These are phyloP conservation scores for Boehmeria nivea DNA, from an alignment of 306 rosid genomes.

Conservation along the genomic window DNA sequence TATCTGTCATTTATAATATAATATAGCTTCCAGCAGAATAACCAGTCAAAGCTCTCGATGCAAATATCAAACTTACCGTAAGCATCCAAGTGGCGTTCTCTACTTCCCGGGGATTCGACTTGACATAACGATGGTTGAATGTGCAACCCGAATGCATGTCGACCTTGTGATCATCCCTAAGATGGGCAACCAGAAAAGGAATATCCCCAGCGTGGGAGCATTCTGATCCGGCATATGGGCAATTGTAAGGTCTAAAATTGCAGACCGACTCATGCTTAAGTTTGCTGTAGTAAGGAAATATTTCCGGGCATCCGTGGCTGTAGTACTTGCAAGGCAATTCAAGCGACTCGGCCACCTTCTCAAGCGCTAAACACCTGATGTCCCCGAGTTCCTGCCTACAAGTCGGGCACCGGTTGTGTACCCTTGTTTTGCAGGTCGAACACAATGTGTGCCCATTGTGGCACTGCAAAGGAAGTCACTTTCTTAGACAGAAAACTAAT, in stretches of 20 bases:
- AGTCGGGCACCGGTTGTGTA: conserved; percentile 96
- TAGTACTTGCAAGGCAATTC: conserved; percentile 93
- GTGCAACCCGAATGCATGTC: conserved; percentile 99
- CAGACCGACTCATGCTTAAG: conserved; percentile 91
- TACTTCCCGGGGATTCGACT: conserved; percentile 97
- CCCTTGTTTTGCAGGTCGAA: conserved; percentile 96
- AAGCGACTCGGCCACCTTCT: conserved; percentile 98
- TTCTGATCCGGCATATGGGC: conserved; percentile 99
- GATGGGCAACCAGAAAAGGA: conserved; percentile 85
- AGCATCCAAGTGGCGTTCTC: conserved; percentile 99
- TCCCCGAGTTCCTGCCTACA: conserved; percentile 99
- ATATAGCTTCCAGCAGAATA: neutral
- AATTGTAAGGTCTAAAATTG: conserved; percentile 88
- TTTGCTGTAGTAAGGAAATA: conserved; percentile 95
- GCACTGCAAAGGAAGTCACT: conserved; percentile 51
- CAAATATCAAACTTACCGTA: conserved; percentile 59
- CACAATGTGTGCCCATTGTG: conserved; percentile 98
- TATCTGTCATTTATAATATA: neutral
- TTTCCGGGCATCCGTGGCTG: conserved; percentile 91
- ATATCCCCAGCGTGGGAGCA: conserved; percentile 88
- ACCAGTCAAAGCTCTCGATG: conserved; percentile 13
- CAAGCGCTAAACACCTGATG: conserved; percentile 93
- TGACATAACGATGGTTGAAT: conserved; percentile 96
- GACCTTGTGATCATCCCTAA: conserved; percentile 98
- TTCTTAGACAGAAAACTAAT: too few species aligned